Evolutionary conservation across 805 yeast genomes (phyloP).

Genomic region (Alloascoidea africana): DNA sequence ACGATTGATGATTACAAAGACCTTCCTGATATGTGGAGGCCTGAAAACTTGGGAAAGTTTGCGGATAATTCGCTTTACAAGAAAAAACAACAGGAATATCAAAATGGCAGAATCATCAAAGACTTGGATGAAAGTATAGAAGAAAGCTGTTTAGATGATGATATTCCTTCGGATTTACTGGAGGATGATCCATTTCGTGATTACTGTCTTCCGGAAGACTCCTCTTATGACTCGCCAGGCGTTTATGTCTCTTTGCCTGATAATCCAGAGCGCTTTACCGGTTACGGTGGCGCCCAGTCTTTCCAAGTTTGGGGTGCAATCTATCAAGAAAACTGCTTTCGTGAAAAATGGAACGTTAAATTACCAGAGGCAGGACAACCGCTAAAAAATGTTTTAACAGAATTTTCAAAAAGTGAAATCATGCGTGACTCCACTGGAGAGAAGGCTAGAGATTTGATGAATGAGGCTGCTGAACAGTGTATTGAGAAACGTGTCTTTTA

Average conservation of each 20-base stretch:
- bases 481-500: conserved; percentile 81
- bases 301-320: conserved; percentile 87
- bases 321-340: conserved; percentile 83
- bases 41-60: conserved; percentile 48
- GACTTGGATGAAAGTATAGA: conserved; percentile 8
- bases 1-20: conserved; percentile 60
- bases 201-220: conserved; percentile 28
- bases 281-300: conserved; percentile 88
- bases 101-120: conserved; percentile 7
- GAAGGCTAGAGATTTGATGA: conserved; percentile 15
- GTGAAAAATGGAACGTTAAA: conserved; percentile 17
- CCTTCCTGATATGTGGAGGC: conserved; percentile 59
- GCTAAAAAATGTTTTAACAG: conserved; percentile 10
- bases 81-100: conserved; percentile 8
- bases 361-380: conserved; percentile 5
- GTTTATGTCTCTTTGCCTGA: conserved; percentile 76
- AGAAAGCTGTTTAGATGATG: conserved; percentile 16
- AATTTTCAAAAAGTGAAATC: conserved; percentile 11
- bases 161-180: conserved; percentile 24
- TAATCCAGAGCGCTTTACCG: conserved; percentile 94
- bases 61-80: conserved; percentile 22
- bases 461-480: conserved; percentile 37
- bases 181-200: conserved; percentile 8
- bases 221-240: conserved; percentile 17
- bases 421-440: conserved; percentile 13